Conservation (phyloP, 306 rosid genomes). For the Sophora flavescens region DNA sequence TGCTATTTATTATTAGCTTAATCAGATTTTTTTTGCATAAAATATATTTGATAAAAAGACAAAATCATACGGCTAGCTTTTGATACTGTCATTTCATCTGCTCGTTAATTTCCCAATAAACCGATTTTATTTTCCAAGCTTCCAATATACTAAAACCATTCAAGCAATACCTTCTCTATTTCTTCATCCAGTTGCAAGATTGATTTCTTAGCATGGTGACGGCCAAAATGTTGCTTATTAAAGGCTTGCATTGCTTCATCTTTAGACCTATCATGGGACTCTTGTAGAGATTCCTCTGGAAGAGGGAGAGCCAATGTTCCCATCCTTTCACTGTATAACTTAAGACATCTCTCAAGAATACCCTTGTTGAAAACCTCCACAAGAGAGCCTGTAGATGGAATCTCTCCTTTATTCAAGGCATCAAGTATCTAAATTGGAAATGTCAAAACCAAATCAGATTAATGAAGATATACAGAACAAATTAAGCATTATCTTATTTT, state of each 20-base stretch:
- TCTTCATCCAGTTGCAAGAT: constrained; percentile 75
- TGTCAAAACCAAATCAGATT: constrained; percentile 29
- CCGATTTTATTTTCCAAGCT: constrained; percentile 18
- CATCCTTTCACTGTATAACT: constrained; percentile 68
- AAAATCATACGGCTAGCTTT: constrained; percentile 19
- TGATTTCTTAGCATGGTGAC: constrained; percentile 85
- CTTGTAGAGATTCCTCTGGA: constrained; percentile 60
- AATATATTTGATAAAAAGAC: constrained; percentile 9
- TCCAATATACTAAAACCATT: not conserved
- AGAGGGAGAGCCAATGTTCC: constrained; percentile 60
- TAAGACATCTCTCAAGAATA: constrained; percentile 83
- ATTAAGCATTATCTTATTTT: constrained; percentile 4
- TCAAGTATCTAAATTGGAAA: constrained; percentile 72
- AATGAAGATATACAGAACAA: constrained; percentile 3
- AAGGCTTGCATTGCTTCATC: constrained; percentile 67
- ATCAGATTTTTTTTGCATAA: not conserved
- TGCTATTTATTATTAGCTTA: not conserved
- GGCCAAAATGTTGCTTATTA: constrained; percentile 87
- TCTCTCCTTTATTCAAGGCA: constrained; percentile 96
- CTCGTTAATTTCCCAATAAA: constrained; percentile 3
- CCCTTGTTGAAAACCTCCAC: constrained; percentile 90
- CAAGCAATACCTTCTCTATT: constrained; percentile 65
- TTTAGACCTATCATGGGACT: constrained; percentile 60
- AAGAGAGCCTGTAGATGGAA: constrained; percentile 92
- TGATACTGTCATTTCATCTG: not conserved